These are phyloP conservation scores for Gossypium anomalum DNA, from an alignment of 345 rosid species.

Conservation along the genomic window DNA sequence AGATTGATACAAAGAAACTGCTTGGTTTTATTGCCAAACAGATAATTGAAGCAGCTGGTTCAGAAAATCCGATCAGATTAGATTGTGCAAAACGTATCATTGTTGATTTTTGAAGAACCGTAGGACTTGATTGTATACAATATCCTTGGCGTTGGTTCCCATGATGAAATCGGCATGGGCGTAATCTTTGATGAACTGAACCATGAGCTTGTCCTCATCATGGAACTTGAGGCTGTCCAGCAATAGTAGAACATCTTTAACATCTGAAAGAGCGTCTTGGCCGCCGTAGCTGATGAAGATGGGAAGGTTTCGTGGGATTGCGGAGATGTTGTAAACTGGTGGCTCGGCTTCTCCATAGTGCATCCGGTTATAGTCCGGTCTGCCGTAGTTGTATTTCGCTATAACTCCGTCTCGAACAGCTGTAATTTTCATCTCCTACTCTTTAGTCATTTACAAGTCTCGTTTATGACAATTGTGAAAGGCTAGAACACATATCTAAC, in stretches of 20 bases:
- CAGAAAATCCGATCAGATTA: background rate
- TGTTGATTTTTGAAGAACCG: constrained; percentile 50
- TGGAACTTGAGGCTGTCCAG: constrained; percentile 65
- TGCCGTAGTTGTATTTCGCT: constrained; percentile 75
- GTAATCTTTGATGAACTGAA: constrained; percentile 60
- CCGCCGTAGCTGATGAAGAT: constrained; percentile 85
- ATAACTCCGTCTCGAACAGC: constrained; percentile 59
- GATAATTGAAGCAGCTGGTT: too few species aligned
- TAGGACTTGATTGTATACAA: constrained; percentile 56
- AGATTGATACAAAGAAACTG: too few species aligned
- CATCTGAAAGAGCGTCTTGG: constrained; percentile 59
- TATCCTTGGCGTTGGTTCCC: constrained; percentile 75
- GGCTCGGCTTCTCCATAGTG: constrained; percentile 57
- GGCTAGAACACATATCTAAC: too few species aligned
- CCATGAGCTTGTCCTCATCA: constrained; percentile 50
- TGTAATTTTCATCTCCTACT: constrained; percentile 21
- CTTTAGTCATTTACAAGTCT: background rate
- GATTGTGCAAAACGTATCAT: constrained; percentile 8
- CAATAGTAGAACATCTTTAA: constrained; percentile 51
- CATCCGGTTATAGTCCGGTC: constrained; percentile 34
- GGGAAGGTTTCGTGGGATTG: constrained; percentile 62
- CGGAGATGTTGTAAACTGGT: constrained; percentile 71
- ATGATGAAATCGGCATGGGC: constrained; percentile 90
- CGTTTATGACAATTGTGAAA: background rate
- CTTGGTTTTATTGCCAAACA: too few species aligned